Evolutionary conservation across 169 alveolate species (phyloP), one percentile per base, ranked within the genome.

Genomic region (Plasmodium ovale): DNA sequence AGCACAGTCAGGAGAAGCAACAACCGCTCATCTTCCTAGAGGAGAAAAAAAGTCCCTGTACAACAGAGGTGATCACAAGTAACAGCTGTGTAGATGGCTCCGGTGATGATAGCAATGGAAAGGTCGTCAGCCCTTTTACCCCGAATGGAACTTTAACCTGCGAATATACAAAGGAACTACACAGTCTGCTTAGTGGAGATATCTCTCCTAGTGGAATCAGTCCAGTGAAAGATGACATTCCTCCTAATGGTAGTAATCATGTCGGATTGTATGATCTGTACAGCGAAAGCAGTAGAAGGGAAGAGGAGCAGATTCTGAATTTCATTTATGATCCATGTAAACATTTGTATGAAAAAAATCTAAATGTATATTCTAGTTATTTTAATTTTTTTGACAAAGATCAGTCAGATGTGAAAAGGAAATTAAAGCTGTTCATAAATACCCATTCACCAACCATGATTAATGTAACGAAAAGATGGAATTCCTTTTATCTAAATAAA

Each of bases 361-460:
- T 67, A 9, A 65, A 65, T 51, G 3, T 21, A 16, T 53, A 84
- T 19, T 37, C 56, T 3, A 82, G 58, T 82, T 65, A 65, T 82
- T 82, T 65, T 23, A 39, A 82, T 68, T 65, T 82, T 51, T 82
- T 82, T 33, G 68, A 82, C 33, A 65, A 49, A 35, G 64, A 64
- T 14, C 69, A 64, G n/a, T 14, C 79, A 82, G 72, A 82, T 49
- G 53, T 64, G 6, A 82, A 82, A 82, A 65, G 49, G 27, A 82
- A 82, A 37, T 44, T 82, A 39, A 70, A 82, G 42, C 58, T 82
- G 49, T 82, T 82, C 65, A 67, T 82, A 33, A 67, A 58, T 37
- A 82, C 90, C 5, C 90, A 82, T 25, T 82, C 90, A 12, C 84
- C 90, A n/a, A 67, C 90, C 42, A 67, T 82, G 79, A 53, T 82